phyloP scores from a whole-genome alignment of 805 yeast genomes.

The Candida ovalis region DNA sequence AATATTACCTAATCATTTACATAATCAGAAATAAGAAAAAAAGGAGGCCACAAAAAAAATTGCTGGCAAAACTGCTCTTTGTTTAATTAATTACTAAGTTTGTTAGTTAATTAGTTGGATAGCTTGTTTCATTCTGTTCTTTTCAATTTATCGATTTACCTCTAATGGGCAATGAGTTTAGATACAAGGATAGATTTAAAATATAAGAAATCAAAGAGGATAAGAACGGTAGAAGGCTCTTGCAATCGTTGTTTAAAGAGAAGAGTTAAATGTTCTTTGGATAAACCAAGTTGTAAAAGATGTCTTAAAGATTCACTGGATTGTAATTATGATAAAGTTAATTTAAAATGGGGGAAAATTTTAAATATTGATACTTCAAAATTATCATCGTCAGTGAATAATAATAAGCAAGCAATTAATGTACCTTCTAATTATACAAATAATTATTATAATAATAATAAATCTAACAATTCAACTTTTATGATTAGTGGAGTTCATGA shows the following conservation, averaged over 20 bases:
- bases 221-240: constrained; percentile 26
- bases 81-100: too few species aligned
- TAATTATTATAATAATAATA: not conserved
- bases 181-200: not conserved
- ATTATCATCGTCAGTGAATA: not conserved
- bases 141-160: too few species aligned
- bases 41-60: too few species aligned
- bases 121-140: too few species aligned
- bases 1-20: too few species aligned
- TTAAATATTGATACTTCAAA: constrained; percentile 22
- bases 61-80: too few species aligned
- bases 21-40: too few species aligned
- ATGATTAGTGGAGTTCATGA: constrained; percentile 1
- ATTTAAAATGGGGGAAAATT: constrained; percentile 43
- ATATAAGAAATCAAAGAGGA: constrained; percentile 13
- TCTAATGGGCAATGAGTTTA: not conserved
- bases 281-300: constrained; percentile 38
- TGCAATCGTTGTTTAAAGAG: constrained; percentile 48
- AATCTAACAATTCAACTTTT: not conserved
- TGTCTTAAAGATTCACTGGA: constrained; percentile 35
- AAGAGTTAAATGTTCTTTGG: constrained; percentile 45
- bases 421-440: not conserved
- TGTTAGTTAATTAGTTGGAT: too few species aligned
- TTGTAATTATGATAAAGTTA: constrained; percentile 42
- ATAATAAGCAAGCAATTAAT: too few species aligned